phyloP scores from a whole-genome alignment of 2,329 filamentous ascomycete species.

The Microdochium bolleyi region DNA sequence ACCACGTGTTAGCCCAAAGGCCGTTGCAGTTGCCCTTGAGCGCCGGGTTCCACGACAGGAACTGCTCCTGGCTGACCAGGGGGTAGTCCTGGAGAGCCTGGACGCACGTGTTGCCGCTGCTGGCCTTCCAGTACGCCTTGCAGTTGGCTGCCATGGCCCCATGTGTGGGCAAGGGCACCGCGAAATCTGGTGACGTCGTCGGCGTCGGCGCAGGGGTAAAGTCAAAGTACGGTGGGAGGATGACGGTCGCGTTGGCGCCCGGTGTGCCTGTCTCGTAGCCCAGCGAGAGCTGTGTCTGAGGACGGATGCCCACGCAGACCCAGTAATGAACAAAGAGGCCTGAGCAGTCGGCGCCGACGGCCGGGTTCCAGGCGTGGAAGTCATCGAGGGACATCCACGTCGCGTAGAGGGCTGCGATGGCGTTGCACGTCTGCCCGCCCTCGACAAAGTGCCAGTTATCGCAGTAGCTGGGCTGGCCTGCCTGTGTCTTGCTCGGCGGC shows the following conservation, averaged over 20 bases:
- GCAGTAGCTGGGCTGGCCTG: conserved; percentile 9
- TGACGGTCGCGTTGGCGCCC: background rate
- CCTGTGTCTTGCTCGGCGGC: conserved; percentile 11
- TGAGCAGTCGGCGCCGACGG: conserved; percentile 6
- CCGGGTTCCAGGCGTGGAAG: conserved; percentile 5
- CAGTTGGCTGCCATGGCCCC: conserved; percentile 2
- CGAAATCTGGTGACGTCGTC: background rate
- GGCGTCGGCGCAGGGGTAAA: background rate
- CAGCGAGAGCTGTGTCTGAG: background rate
- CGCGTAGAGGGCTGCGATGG: background rate
- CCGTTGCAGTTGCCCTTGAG: conserved; percentile 14
- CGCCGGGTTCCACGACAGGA: conserved; percentile 18
- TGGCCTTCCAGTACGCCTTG: conserved; percentile 4
- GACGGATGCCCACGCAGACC: conserved; percentile 8
- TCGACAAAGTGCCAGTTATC: conserved; percentile 5
- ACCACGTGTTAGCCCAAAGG: conserved; percentile 11
- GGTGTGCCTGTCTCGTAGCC: background rate
- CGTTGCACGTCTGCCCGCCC: conserved; percentile 4
- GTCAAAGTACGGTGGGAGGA: background rate
- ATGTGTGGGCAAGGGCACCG: conserved; percentile 2
- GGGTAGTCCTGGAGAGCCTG: conserved; percentile 4
- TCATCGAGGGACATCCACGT: background rate
- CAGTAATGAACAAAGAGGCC: conserved; percentile 5
- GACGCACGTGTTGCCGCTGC: conserved; percentile 6
- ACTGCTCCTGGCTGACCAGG: conserved; percentile 12